Conservation (phyloP, 2,329 filamentous ascomycete genomes). For the Cyclaneusma minus region DNA sequence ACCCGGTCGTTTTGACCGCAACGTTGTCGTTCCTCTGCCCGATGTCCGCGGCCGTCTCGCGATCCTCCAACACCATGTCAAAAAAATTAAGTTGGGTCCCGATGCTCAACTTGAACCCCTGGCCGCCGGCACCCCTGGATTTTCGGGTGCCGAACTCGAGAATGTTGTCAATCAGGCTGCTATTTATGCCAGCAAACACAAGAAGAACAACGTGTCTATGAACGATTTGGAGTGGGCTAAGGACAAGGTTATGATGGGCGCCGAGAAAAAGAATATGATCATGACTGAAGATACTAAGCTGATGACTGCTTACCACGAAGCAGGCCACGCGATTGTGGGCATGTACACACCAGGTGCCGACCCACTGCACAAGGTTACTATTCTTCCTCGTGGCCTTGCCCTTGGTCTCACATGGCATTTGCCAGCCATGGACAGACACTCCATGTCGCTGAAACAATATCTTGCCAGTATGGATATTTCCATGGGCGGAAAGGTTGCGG, state of each 20-base stretch:
- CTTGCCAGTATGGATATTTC: conserved; percentile 64
- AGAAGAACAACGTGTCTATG: conserved; percentile 58
- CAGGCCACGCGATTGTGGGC: conserved; percentile 81
- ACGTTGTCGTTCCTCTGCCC: conserved; percentile 75
- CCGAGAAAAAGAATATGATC: conserved; percentile 77
- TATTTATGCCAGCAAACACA: conserved; percentile 81
- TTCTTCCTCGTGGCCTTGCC: conserved; percentile 76
- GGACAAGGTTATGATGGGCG: conserved; percentile 95
- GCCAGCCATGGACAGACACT: conserved; percentile 86
- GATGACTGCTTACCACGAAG: conserved; percentile 92
- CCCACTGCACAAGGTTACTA: conserved; percentile 91
- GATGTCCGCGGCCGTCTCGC: conserved; percentile 87
- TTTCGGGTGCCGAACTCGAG: conserved; percentile 90
- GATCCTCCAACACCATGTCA: conserved; percentile 86
- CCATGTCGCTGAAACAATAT: conserved; percentile 71
- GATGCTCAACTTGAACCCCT: conserved; percentile 76
- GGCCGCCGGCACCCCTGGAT: conserved; percentile 76
- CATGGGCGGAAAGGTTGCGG: conserved; percentile 77
- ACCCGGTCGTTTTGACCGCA: conserved; percentile 89
- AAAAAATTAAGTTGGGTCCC: conserved; percentile 67
- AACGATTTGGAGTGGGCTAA: conserved; percentile 92
- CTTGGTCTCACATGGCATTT: conserved; percentile 80
- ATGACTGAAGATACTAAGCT: conserved; percentile 90
- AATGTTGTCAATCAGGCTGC: conserved; percentile 96
- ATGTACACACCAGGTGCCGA: conserved; percentile 61